Evolutionary conservation across 805 yeast species (phyloP), one percentile per base, ranked within the genome.

Genomic region (Pichia heedii): DNA sequence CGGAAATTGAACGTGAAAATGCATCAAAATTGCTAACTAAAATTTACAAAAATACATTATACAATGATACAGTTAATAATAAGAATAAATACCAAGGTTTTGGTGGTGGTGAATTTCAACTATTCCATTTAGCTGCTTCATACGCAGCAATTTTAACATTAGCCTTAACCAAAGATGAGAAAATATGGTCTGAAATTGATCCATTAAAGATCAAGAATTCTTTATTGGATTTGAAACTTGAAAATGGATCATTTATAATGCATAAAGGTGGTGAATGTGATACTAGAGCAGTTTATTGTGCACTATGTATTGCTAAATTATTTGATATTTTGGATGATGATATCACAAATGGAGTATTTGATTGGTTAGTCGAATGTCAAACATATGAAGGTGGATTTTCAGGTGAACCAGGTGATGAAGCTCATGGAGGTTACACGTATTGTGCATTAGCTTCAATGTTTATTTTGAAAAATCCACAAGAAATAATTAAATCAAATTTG

Each of bases 341-440:
- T 48, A 63, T 93, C 9, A 50, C 63, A 0, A 65, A 63, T 15
- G 76, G 74, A 5, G 71, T 78, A 0, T 66, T 68, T 3, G 73
- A 72, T 13, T 90, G 88, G 80, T 51, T 93, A 13, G 53, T 63
- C 0, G 50, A 58, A 12, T 87, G 96, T 53, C 98, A 93, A 61
- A 84, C 90, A 0, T 89, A 74, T 57, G 98, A 94, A 64, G 98
- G 99, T 21, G 98, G 98, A 0, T 84, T 90, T 63, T 87, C 89
- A 1, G 96, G 95, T 1, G 69, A 70, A 19, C 93, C 95, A 0
- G 69, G 73, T 5, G 82, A 77, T 47, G 99, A 93, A 61, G 97
- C 97, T 0, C 99, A 93, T 58, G 98, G 97, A 2, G 99, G 98
- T 1, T 94, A 93, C 59, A 78, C 97, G 0, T 93, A 77, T 60